A percentile compares a stretch with the other conserved stretches of the same genome.
These are phyloP conservation scores for Paulownia fortunei DNA, from an alignment of 257 asterid genomes.

Conservation along the genomic window DNA sequence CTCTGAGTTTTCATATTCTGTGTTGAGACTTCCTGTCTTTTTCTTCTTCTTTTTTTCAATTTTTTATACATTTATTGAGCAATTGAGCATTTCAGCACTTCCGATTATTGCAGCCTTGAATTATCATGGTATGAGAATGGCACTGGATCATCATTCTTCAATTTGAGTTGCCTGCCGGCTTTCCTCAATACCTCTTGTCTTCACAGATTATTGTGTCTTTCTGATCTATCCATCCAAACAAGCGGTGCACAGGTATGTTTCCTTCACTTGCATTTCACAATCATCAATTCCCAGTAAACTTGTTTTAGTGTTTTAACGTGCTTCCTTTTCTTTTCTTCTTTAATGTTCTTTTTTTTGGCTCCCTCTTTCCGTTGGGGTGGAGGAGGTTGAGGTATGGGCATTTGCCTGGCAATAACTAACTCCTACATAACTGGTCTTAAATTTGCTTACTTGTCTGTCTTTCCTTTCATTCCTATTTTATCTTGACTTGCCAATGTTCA, in stretches of 20 bases:
- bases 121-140: slow-evolving; percentile 76
- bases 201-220: slow-evolving; percentile 63
- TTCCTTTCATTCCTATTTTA: no score
- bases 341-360: background rate
- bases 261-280: slow-evolving; percentile 27
- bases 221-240: slow-evolving; percentile 54
- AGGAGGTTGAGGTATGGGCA: background rate
- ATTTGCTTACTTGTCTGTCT: no score
- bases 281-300: background rate
- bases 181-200: slow-evolving; percentile 81
- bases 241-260: slow-evolving; percentile 60
- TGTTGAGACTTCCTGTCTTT: background rate
- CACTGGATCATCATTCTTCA: slow-evolving; percentile 68
- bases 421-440: no score
- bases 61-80: slow-evolving; percentile 4
- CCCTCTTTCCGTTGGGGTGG: background rate
- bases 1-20: background rate
- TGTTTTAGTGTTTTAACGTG: background rate
- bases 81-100: background rate
- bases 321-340: background rate
- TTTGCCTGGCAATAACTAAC: background rate
- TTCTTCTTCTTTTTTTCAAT: background rate
- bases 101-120: slow-evolving; percentile 58
- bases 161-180: slow-evolving; percentile 85
- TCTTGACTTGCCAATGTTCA: background rate